These are phyloP conservation scores for Deuterostichococcus epilithicus DNA, from an alignment of 139 green algal genomes.

Conservation along the genomic window DNA sequence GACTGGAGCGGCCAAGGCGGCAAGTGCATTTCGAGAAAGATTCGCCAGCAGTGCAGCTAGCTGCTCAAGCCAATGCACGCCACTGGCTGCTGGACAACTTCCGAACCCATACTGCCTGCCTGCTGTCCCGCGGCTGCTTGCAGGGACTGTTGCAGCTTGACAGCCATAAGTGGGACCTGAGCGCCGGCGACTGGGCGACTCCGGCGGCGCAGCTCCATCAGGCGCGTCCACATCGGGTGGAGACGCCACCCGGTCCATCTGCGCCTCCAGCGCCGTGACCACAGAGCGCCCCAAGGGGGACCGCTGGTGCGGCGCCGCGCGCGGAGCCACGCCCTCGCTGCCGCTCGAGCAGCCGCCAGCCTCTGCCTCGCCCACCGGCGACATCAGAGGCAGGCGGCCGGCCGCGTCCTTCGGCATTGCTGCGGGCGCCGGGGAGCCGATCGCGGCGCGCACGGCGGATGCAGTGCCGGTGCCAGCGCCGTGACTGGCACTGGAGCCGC, in stretches of 20 bases:
- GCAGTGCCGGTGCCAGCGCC: no score
- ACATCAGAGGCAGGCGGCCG: not conserved
- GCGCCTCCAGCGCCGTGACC: constrained; percentile 45
- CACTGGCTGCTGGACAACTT: no score
- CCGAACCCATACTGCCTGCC: no score
- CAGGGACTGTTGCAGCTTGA: no score
- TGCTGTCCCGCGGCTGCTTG: no score
- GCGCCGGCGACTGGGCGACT: not conserved
- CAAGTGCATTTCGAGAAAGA: no score
- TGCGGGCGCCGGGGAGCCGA: not conserved
- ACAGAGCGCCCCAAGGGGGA: constrained; percentile 49
- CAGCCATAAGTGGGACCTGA: no score
- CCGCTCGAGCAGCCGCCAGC: not conserved
- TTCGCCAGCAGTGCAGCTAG: no score
- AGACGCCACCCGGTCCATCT: constrained; percentile 39
- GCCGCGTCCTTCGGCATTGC: not conserved
- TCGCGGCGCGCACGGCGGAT: not conserved
- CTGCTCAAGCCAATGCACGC: no score
- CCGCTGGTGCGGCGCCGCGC: constrained; percentile 2
- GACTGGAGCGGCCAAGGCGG: no score
- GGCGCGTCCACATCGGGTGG: not conserved
- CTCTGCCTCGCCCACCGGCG: not conserved
- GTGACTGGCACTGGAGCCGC: constrained; percentile 2
- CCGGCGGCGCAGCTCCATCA: not conserved
- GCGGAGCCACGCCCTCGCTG: not conserved